Conservation (phyloP, 257 asterid genomes). For the Avicennia marina region DNA sequence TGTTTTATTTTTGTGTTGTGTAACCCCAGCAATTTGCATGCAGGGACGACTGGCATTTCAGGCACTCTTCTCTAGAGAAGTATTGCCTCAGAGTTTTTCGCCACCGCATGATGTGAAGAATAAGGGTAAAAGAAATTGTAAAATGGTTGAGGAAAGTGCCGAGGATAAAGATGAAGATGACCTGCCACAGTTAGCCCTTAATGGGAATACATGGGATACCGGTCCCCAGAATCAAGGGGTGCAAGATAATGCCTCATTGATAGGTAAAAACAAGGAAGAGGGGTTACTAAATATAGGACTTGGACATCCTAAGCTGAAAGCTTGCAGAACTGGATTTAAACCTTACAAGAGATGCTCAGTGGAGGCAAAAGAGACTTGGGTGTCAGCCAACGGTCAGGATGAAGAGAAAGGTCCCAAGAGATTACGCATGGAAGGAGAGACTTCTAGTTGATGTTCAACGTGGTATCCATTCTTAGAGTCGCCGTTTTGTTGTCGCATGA, state of each 20-base stretch:
- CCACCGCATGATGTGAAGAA: conserved; percentile 45
- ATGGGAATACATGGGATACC: conserved; percentile 24
- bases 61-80: conserved; percentile 82
- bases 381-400: conserved; percentile 36
- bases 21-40: conserved; percentile 21
- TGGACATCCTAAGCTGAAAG: conserved; percentile 50
- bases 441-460: conserved; percentile 36
- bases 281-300: conserved; percentile 38
- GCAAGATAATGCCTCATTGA: conserved; percentile 20
- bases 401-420: conserved; percentile 77
- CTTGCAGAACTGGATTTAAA: conserved; percentile 67
- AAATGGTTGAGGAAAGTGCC: conserved; percentile 24
- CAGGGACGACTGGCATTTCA: conserved; percentile 91
- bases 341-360: conserved; percentile 93
- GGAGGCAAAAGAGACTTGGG: conserved; percentile 72
- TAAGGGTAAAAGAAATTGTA: conserved; percentile 29
- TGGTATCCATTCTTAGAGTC: conserved; percentile 14
- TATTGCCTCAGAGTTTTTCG: conserved; percentile 88
- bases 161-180: conserved; percentile 23
- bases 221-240: conserved; percentile 26
- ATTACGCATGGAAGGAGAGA: conserved; percentile 67
- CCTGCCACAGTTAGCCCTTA: conserved; percentile 35
- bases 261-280: conserved; percentile 39
- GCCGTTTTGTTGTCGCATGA: conserved; percentile 20
- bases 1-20: conserved; percentile 11